phyloP scores from a whole-genome alignment of 495 filamentous ascomycete genomes.

The Lindgomyces ingoldianus region DNA sequence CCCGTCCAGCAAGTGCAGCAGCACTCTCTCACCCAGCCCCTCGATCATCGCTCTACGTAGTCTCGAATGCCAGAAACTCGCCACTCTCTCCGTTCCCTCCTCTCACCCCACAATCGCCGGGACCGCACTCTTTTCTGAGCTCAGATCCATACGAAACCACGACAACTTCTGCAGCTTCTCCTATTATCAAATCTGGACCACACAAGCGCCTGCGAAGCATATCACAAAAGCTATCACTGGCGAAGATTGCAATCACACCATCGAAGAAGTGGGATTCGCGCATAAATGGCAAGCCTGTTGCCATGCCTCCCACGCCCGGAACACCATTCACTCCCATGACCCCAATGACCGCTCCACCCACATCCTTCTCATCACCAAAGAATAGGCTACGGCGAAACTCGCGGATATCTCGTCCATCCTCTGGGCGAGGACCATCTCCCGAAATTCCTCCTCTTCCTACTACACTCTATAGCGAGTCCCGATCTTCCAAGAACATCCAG shows the following conservation, averaged over 20 bases:
- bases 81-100: constrained; percentile 18
- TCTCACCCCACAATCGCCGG: constrained; percentile 20
- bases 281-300: constrained; percentile 19
- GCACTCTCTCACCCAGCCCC: not conserved
- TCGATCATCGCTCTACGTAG: constrained; percentile 28
- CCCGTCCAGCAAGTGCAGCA: constrained; percentile 12
- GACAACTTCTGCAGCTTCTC: constrained; percentile 21
- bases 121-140: constrained; percentile 31
- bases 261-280: constrained; percentile 35
- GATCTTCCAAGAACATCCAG: not conserved
- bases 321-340: constrained; percentile 29
- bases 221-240: constrained; percentile 33
- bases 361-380: not conserved
- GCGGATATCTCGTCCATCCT: constrained; percentile 1
- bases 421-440: not conserved
- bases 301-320: constrained; percentile 14
- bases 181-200: constrained; percentile 31
- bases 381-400: constrained; percentile 15
- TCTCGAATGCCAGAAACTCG: not conserved
- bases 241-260: constrained; percentile 32
- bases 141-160: constrained; percentile 36
- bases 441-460: constrained; percentile 12
- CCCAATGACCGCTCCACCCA: constrained; percentile 20
- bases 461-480: not conserved
- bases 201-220: constrained; percentile 35